Conservation (phyloP, 78 protist species). For the Guillardia theta region DNA sequence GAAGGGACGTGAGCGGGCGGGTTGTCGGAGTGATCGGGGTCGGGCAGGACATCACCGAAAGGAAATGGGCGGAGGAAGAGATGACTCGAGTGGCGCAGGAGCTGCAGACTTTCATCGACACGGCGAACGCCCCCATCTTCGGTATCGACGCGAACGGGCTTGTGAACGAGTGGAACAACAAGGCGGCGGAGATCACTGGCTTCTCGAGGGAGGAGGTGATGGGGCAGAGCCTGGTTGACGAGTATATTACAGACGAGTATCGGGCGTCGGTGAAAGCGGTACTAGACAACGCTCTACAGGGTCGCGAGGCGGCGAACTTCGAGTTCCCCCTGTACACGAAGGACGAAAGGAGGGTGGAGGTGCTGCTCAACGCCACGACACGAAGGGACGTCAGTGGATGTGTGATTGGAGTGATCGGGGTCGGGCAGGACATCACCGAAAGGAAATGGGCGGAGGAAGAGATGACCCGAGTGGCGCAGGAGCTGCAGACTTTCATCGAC, state of each 20-base stretch:
- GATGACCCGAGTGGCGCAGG: constrained; percentile 30
- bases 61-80: neutral
- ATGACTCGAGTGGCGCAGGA: constrained; percentile 7
- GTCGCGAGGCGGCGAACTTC: constrained; percentile 5
- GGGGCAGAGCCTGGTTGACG: neutral
- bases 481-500: constrained; percentile 44
- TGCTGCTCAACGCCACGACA: neutral
- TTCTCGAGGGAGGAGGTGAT: neutral
- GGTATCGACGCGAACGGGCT: neutral
- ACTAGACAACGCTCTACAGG: neutral
- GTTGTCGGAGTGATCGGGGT: neutral
- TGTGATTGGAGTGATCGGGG: neutral
- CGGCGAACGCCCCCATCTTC: constrained; percentile 28
- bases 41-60: constrained; percentile 34
- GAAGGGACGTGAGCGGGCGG: neutral
- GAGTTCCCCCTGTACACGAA: constrained; percentile 25
- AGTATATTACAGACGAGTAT: neutral
- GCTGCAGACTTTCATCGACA: constrained; percentile 25
- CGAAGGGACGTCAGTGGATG: neutral
- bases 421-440: constrained; percentile 12
- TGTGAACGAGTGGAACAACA: constrained; percentile 37
- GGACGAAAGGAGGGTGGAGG: neutral
- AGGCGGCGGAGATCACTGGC: constrained; percentile 5
- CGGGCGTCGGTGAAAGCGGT: neutral
- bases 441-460: constrained; percentile 19